Base-by-base conservation (phyloP, 2,329 filamentous ascomycete species). In the Apiospora pterosperma region DNA sequence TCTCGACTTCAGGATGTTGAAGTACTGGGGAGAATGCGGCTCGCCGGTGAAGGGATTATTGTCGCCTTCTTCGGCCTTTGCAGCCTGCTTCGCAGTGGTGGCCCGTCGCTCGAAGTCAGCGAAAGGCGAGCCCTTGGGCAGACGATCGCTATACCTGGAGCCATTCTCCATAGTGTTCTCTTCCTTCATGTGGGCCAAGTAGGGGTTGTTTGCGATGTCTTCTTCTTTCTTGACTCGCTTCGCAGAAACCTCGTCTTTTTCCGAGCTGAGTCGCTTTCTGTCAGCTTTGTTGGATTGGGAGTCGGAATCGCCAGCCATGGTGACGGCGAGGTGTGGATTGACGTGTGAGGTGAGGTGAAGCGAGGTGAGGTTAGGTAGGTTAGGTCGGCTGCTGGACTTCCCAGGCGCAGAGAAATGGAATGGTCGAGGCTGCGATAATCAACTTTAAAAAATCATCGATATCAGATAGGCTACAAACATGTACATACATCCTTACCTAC, bases 141-240 rank as follows among this genome's bases (percentile, higher is more conserved):
- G 66, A 65, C 71, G 68, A 39, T 75, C 72, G 65, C 73, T 69
- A 62, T 48, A 21, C 16, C 77, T 76, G 70, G 80, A 73, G 61
- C 74, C 79, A 66, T 77, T 75, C 55, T 78, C 74, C 38, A 74
- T 72, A 67, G 16, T 25, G n/a, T 44, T 42, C 12, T 85, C 80
- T 68, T 90, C 84, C 78, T 95, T 89, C 88, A 91, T 91, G 79
- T 99, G 96, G 64, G 93, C 92, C 67, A 99, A 88, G 81, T 99
- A 98, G 1, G 92, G 92, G 76, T 98, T 98, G 75, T 85, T 61
- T 28, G 58, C 52, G 55, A 63, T 55, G 41, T 74, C 73, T 38
- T 74, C 74, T 16, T 70, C 72, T 61, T 65, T 66, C 61, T 67
- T 69, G 12, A 62, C 36, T 19, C 58, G 63, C 38, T 52, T 62